Evolutionary conservation across 352 stramenopile genomes (phyloP).

Genomic region (Phytophthora fragariaefolia): DNA sequence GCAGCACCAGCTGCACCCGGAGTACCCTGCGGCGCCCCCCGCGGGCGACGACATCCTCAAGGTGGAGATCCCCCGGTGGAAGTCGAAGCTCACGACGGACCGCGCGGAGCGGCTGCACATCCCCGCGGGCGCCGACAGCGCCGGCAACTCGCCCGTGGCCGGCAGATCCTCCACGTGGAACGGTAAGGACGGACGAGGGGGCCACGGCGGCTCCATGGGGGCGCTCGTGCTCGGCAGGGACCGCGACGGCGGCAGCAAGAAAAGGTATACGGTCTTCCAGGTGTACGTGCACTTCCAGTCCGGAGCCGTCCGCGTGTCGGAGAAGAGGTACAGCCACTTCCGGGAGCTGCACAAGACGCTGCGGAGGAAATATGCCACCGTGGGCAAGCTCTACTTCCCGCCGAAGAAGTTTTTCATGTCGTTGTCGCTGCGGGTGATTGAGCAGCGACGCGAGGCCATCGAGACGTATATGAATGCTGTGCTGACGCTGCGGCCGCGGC

Average conservation of each 20-base stretch:
- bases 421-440: slow-evolving; percentile 87
- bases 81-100: slow-evolving; percentile 60
- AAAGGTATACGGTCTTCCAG: slow-evolving; percentile 83
- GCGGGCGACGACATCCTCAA: slow-evolving; percentile 68
- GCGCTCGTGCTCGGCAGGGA: slow-evolving; percentile 35
- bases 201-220: slow-evolving; percentile 48
- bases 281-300: slow-evolving; percentile 82
- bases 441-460: slow-evolving; percentile 82
- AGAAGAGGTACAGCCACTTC: slow-evolving; percentile 89
- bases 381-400: slow-evolving; percentile 86
- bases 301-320: slow-evolving; percentile 57
- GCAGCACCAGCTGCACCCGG: slow-evolving; percentile 39
- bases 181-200: slow-evolving; percentile 46
- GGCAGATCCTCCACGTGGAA: slow-evolving; percentile 58
- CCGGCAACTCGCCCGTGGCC: slow-evolving; percentile 40
- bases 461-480: slow-evolving; percentile 87
- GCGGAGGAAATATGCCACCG: slow-evolving; percentile 77
- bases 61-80: slow-evolving; percentile 79
- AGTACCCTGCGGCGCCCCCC: slow-evolving; percentile 36
- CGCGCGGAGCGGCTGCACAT: slow-evolving; percentile 46
- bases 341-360: slow-evolving; percentile 84
- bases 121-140: slow-evolving; percentile 35
- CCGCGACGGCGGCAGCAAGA: slow-evolving; percentile 43
- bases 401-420: slow-evolving; percentile 90
- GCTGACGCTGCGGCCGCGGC: slow-evolving; percentile 70